Evolutionary conservation across 2,329 filamentous ascomycete genomes (phyloP).

Genomic region (Albophoma yamanashiensis): DNA sequence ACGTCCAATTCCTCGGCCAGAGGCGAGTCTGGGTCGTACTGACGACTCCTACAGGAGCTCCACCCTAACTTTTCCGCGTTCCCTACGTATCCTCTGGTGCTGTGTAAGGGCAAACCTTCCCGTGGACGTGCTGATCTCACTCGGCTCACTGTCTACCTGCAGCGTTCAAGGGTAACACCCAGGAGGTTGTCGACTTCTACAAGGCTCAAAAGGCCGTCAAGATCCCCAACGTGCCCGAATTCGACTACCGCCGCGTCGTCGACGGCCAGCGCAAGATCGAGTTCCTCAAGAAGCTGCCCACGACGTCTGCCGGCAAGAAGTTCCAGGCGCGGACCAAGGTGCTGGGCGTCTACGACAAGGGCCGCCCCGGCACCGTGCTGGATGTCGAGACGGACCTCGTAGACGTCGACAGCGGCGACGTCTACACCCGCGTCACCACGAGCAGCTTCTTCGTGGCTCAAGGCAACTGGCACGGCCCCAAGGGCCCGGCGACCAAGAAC

Average conservation of each 20-base stretch:
- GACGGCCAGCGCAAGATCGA: slow-evolving; percentile 76
- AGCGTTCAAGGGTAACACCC: slow-evolving; percentile 66
- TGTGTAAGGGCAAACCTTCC: slow-evolving; percentile 40
- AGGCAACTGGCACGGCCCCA: slow-evolving; percentile 77
- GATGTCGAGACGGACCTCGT: slow-evolving; percentile 72
- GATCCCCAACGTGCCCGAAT: slow-evolving; percentile 67
- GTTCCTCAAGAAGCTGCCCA: slow-evolving; percentile 66
- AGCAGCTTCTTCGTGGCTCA: slow-evolving; percentile 75
- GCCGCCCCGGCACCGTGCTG: slow-evolving; percentile 69
- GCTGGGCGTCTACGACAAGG: slow-evolving; percentile 83
- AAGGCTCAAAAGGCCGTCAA: slow-evolving; percentile 51
- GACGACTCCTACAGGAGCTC: slow-evolving; percentile 51
- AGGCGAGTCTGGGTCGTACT: neutral
- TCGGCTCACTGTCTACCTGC: neutral
- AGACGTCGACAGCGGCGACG: slow-evolving; percentile 55
- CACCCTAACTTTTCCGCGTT: slow-evolving; percentile 81
- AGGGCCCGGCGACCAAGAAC: slow-evolving; percentile 70
- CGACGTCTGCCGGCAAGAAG: slow-evolving; percentile 56
- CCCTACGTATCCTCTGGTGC: slow-evolving; percentile 76
- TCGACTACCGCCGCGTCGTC: slow-evolving; percentile 64
- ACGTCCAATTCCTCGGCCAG: neutral
- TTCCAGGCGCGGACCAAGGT: slow-evolving; percentile 73
- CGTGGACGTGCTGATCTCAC: neutral
- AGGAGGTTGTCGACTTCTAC: slow-evolving; percentile 81
- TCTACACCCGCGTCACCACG: slow-evolving; percentile 59